Evolutionary conservation across 495 filamentous ascomycete species (phyloP).

Genomic region (Neurospora sp.): DNA sequence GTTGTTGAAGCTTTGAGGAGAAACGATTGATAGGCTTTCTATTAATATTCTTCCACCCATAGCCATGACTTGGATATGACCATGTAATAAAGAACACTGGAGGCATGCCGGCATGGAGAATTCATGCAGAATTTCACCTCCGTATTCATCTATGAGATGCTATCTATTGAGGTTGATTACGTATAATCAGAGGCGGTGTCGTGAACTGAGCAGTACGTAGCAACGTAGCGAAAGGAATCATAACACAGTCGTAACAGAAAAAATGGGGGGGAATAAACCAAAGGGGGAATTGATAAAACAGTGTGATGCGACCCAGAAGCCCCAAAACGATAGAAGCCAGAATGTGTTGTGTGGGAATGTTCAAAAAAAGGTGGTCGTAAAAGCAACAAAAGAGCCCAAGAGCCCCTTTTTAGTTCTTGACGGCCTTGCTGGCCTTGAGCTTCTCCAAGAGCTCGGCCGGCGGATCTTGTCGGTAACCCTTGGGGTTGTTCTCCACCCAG

Average conservation of each 20-base stretch:
- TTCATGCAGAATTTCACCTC: background rate
- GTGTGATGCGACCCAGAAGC: background rate
- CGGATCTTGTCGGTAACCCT: slow-evolving; percentile 85
- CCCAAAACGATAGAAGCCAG: background rate
- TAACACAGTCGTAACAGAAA: background rate
- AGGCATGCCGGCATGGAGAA: background rate
- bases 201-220: background rate
- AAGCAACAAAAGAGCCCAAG: background rate
- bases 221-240: background rate
- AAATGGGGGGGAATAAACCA: background rate
- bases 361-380: background rate
- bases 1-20: slow-evolving; percentile 33
- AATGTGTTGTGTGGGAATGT: background rate
- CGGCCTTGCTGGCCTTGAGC: slow-evolving; percentile 41
- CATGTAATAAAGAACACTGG: background rate
- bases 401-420: background rate
- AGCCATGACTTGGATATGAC: background rate
- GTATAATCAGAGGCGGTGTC: background rate
- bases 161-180: background rate
- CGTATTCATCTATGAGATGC: background rate
- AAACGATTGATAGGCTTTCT: background rate
- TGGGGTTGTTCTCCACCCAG: slow-evolving; percentile 91
- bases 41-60: background rate
- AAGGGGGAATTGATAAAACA: background rate
- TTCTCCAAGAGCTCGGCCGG: slow-evolving; percentile 71